These are phyloP conservation scores for Zelonia costaricensis DNA, from an alignment of 208 protist genomes.

Conservation along the genomic window DNA sequence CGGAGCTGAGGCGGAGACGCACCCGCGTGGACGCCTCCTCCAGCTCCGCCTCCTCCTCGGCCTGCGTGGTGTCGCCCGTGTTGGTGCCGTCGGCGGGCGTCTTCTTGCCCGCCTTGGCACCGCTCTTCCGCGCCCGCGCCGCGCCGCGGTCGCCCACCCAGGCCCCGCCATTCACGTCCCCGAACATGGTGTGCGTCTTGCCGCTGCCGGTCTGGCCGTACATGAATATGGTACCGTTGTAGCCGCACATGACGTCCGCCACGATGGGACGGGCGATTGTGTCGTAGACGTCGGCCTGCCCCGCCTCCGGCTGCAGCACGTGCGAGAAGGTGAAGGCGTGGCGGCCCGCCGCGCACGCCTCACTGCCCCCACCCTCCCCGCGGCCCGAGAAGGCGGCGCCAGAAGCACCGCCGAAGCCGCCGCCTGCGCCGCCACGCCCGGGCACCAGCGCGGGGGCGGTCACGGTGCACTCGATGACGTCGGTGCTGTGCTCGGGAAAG, in stretches of 20 bases:
- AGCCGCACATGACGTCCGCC: slow-evolving; percentile 86
- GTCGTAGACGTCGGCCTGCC: slow-evolving; percentile 82
- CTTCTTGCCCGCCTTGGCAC: too few species aligned
- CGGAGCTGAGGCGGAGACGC: too few species aligned
- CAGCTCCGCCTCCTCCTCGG: too few species aligned
- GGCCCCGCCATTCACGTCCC: slow-evolving; percentile 37
- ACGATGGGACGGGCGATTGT: slow-evolving; percentile 87
- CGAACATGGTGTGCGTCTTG: slow-evolving; percentile 93
- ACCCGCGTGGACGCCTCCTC: too few species aligned
- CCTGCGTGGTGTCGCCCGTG: too few species aligned
- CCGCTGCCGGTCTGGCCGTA: slow-evolving; percentile 93
- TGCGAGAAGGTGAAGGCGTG: slow-evolving; percentile 68
- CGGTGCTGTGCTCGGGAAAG: slow-evolving; percentile 4
- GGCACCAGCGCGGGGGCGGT: not conserved
- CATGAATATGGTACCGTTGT: slow-evolving; percentile 90
- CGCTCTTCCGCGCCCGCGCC: not conserved
- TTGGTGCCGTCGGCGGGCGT: not conserved
- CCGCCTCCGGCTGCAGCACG: slow-evolving; percentile 46
- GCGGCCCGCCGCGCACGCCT: not conserved
- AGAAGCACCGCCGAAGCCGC: not conserved
- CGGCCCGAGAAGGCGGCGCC: not conserved
- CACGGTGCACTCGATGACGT: slow-evolving; percentile 19
- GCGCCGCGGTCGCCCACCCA: slow-evolving; percentile 2
- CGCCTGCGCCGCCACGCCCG: not conserved
- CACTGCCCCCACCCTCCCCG: not conserved